Evolutionary conservation across 768 basidiomycete species (phyloP).

Genomic region (Tylopilus balloui): DNA sequence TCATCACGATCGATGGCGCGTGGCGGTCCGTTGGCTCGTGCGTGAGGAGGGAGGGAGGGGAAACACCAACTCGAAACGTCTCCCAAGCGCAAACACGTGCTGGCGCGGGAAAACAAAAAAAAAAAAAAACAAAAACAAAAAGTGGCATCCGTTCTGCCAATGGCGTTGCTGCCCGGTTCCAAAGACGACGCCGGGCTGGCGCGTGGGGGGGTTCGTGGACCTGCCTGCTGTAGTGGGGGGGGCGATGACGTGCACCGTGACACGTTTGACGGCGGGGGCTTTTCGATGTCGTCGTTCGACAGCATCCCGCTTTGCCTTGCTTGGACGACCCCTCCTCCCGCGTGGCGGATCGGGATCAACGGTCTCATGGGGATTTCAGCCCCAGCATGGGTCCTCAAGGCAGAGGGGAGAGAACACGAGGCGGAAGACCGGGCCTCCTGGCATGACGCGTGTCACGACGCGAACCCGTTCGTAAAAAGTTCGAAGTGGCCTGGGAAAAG

Average conservation of each 20-base stretch:
- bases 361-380: too few species aligned
- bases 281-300: neutral
- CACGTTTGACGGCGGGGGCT: too few species aligned
- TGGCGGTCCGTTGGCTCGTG: too few species aligned
- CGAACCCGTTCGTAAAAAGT: neutral
- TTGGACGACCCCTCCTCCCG: neutral
- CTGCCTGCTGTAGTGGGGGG: slow-evolving; percentile 8
- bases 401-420: neutral
- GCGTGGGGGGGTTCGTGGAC: neutral
- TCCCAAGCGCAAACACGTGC: too few species aligned
- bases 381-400: neutral
- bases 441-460: neutral
- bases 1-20: slow-evolving; percentile 20
- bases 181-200: neutral
- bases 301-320: neutral
- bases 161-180: too few species aligned
- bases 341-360: slow-evolving; percentile 10
- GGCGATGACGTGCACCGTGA: too few species aligned
- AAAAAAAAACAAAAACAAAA: too few species aligned
- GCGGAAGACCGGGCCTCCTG: neutral
- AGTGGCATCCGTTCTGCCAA: too few species aligned
- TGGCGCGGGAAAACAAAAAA: too few species aligned
- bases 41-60: too few species aligned
- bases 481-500: neutral
- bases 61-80: neutral